These are phyloP conservation scores for Sporisorium graminicola DNA, from an alignment of 1,284 basidiomycete species.

Conservation along the genomic window DNA sequence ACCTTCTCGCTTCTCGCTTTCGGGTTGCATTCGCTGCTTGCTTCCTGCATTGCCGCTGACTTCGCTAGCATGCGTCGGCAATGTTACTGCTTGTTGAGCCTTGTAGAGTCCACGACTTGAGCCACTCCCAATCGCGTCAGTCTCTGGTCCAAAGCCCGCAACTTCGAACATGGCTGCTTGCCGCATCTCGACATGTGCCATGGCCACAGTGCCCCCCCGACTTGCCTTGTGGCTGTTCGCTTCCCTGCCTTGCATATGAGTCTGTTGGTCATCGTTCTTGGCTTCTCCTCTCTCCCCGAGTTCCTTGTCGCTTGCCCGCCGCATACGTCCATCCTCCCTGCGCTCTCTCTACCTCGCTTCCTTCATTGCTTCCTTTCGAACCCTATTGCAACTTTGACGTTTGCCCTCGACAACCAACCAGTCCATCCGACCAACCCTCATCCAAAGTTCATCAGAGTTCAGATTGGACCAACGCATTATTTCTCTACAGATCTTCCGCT, in stretches of 20 bases:
- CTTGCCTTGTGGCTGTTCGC: not conserved
- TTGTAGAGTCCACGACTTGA: not conserved
- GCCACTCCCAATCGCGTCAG: not conserved
- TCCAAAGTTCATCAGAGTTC: not conserved
- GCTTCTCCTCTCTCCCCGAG: not conserved
- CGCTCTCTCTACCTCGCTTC: constrained; percentile 29
- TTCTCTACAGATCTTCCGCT: not conserved
- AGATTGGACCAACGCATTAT: not conserved
- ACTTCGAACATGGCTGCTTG: not conserved
- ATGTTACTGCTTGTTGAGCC: constrained; percentile 1
- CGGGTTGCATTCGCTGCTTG: not conserved
- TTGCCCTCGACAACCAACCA: not conserved
- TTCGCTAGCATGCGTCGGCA: constrained; percentile 5
- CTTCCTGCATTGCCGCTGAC: constrained; percentile 3
- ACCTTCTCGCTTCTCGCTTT: not conserved
- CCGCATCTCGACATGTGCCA: not conserved
- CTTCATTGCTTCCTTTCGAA: not conserved
- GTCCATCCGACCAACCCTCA: constrained; percentile 1
- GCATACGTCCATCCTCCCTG: constrained; percentile 6
- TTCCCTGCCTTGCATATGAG: not conserved
- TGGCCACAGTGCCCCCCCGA: not conserved
- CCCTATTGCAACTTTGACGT: not conserved
- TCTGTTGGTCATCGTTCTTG: not conserved
- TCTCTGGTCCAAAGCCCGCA: not conserved
- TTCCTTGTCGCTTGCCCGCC: not conserved